Base-by-base conservation (phyloP, 257 asterid species). In the Anisodus acutangulus region DNA sequence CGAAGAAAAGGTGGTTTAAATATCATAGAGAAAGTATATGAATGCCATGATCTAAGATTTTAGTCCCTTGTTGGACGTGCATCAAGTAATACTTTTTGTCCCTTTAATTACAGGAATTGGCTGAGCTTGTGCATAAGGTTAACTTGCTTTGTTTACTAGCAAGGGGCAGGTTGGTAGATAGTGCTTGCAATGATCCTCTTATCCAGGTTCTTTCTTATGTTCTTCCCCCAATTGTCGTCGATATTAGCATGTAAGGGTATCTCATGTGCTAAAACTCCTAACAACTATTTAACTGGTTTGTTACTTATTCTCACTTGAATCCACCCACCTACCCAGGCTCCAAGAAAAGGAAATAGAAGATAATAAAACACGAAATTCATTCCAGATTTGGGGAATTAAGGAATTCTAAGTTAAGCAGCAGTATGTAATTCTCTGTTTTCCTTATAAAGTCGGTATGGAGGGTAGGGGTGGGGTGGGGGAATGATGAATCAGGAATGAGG, bases 91-190 rank as follows among this genome's bases (percentile, higher is more conserved):
- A 63, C 8, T 85, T 76, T 80, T 0, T 83, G 76, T 74, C 86
- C 39, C 74, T 53, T 63, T 85, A 82, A 81, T 84, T 59, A 76
- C 94, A 95, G 98, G 98, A 95, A 89, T 85, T 91, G 60, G 93
- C 98, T 41, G 98, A 95, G 92, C 87, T 90, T 80, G 92, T 93
- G 85, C 99, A 95, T 90, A 95, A 93, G 92, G 93, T 85, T 89
- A 95, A 97, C 90, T 91, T 97, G 90, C 95, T 97, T 85, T 97
- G 99, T 90, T 91, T 97, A 82, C 86, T 95, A 57, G 98, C 98
- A 84, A 92, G 99, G 88, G 99, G 98, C 64, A 91, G 98, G 85
- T 89, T 91, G 89, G 87, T 95, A 49, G 99, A 97, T 78, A 78
- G 83, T 26, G 92, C 97, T 88, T 95, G 98, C 85, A 86, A 93